Evolutionary conservation across 108 stramenopile genomes (phyloP).

Genomic region (Aurantiochytrium sp.): DNA sequence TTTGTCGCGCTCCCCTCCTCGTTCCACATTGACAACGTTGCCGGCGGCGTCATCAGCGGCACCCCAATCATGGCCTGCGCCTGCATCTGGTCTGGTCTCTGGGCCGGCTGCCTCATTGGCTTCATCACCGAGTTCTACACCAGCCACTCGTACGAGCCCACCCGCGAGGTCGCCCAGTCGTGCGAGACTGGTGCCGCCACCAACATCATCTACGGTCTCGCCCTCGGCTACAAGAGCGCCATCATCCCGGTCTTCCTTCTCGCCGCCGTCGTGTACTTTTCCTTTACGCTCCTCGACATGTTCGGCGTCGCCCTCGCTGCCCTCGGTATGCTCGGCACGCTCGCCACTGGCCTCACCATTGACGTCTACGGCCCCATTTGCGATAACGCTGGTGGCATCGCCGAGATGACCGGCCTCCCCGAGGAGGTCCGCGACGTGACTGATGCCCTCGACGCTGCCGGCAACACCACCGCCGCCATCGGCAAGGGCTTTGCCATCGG

Average conservation of each 20-base stretch:
- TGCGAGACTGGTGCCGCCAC: constrained; percentile 96
- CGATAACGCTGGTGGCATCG: constrained; percentile 98
- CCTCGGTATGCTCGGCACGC: constrained; percentile 94
- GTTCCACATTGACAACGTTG: constrained; percentile 12
- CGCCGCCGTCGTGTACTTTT: constrained; percentile 78
- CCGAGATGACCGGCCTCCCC: constrained; percentile 94
- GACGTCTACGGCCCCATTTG: constrained; percentile 98
- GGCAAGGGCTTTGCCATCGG: constrained; percentile 99
- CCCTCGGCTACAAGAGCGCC: constrained; percentile 92
- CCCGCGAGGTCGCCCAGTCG: constrained; percentile 78
- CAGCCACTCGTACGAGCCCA: constrained; percentile 85
- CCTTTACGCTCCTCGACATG: constrained; percentile 80
- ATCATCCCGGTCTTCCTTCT: constrained; percentile 93
- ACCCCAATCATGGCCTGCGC: background rate
- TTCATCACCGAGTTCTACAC: constrained; percentile 98
- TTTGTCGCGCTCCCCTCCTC: constrained; percentile 18
- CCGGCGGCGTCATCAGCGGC: background rate
- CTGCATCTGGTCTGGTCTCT: constrained; percentile 79
- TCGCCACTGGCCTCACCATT: constrained; percentile 93
- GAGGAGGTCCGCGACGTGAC: constrained; percentile 90
- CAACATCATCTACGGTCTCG: constrained; percentile 98
- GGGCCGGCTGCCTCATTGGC: constrained; percentile 91
- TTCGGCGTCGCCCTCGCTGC: constrained; percentile 94
- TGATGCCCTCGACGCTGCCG: constrained; percentile 85
- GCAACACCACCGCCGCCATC: constrained; percentile 30